phyloP scores from a whole-genome alignment of 257 asterid species.

The Jasminum sambac region DNA sequence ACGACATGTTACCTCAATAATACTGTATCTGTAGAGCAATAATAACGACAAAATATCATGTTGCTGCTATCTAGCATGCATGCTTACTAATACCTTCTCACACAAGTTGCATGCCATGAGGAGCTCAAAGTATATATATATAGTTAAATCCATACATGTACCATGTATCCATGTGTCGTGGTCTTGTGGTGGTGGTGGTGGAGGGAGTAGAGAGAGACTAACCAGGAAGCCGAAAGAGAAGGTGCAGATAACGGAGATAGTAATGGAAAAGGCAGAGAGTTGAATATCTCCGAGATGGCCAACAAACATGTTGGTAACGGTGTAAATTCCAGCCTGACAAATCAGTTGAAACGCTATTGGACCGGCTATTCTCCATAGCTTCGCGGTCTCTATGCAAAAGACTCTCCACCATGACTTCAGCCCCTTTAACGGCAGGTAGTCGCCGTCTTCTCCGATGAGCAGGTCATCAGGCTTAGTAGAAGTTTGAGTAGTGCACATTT shows the following conservation, averaged over 20 bases:
- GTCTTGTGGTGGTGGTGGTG: too few species aligned
- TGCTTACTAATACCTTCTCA: too few species aligned
- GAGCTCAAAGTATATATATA: too few species aligned
- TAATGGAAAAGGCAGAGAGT: constrained; percentile 67
- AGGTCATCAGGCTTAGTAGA: too few species aligned
- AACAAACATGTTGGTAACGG: not conserved
- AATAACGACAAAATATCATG: too few species aligned
- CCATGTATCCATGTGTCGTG: too few species aligned
- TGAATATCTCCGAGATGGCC: constrained; percentile 51
- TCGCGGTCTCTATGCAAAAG: not conserved
- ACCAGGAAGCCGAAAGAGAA: constrained; percentile 71
- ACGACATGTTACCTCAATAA: too few species aligned
- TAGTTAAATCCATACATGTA: too few species aligned
- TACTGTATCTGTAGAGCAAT: too few species aligned
- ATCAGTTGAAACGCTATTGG: not conserved
- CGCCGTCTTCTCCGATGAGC: not conserved
- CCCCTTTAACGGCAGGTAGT: not conserved
- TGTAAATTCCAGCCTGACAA: not conserved
- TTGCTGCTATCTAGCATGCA: too few species aligned
- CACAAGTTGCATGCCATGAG: too few species aligned
- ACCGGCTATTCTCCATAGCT: not conserved
- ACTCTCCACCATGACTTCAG: not conserved
- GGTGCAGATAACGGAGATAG: constrained; percentile 54
- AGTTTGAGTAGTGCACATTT: too few species aligned
- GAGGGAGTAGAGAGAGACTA: not conserved